Percentiles rank a stretch among this genome's conserved stretches.
These are phyloP conservation scores for Nakazawaea peltata DNA, from an alignment of 805 yeast species.

Conservation along the genomic window DNA sequence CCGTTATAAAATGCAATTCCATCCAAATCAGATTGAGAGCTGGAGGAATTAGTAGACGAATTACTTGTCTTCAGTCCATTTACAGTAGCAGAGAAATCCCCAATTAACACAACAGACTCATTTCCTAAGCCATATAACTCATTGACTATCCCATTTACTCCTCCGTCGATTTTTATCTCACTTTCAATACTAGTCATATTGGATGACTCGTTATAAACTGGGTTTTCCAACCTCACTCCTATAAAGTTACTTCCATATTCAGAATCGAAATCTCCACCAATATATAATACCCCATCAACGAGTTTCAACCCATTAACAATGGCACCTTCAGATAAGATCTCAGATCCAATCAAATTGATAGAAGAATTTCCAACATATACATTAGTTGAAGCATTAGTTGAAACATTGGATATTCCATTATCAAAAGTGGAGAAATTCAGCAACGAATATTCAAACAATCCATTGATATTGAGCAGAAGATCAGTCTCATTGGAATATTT, in stretches of 20 bases:
- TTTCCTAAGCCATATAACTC: conserved; percentile 21
- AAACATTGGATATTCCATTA: conserved; percentile 13
- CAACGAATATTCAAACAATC: conserved; percentile 75
- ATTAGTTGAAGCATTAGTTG: conserved; percentile 10
- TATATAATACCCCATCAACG: conserved; percentile 25
- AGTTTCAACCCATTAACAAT: conserved; percentile 27
- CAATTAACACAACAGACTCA: conserved; percentile 34
- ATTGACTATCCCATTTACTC: conserved; percentile 31
- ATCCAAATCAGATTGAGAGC: conserved; percentile 21
- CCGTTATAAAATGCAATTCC: conserved; percentile 32
- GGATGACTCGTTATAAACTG: conserved; percentile 13
- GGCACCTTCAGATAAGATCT: conserved; percentile 28
- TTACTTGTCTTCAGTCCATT: no score
- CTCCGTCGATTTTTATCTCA: conserved; percentile 21
- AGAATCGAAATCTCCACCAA: conserved; percentile 43
- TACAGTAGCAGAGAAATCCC: conserved; percentile 36
- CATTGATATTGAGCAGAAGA: conserved; percentile 43
- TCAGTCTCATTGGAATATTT: conserved; percentile 12
- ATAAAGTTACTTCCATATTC: conserved; percentile 29
- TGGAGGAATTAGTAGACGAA: conserved; percentile 27
- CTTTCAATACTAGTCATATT: conserved; percentile 8
- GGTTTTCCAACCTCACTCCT: conserved; percentile 18
- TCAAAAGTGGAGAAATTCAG: conserved; percentile 47
- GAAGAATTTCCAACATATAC: conserved; percentile 39
- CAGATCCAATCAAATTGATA: conserved; percentile 30